These are phyloP conservation scores for Eucalyptus globulus DNA, from an alignment of 345 rosid species.

Conservation along the genomic window DNA sequence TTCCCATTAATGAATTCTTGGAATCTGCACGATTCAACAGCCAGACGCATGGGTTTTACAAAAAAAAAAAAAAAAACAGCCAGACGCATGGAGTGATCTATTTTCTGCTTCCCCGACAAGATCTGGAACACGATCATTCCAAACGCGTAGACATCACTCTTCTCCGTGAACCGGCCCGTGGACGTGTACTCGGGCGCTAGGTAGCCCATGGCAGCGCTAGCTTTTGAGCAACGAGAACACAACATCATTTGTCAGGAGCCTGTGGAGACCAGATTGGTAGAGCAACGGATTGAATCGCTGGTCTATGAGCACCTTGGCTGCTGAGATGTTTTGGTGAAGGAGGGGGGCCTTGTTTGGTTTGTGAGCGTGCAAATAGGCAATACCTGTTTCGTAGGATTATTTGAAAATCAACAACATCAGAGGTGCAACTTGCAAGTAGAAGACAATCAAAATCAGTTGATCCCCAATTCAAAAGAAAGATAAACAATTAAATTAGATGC, in stretches of 20 bases:
- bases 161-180: slow-evolving; percentile 85
- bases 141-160: slow-evolving; percentile 78
- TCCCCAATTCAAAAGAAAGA: background rate
- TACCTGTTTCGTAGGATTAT: slow-evolving; percentile 21
- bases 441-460: background rate
- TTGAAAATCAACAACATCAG: background rate
- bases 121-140: slow-evolving; percentile 70
- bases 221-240: slow-evolving; percentile 68
- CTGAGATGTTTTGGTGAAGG: slow-evolving; percentile 76
- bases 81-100: slow-evolving; percentile 7
- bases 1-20: slow-evolving; percentile 57
- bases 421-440: background rate
- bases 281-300: slow-evolving; percentile 51
- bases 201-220: slow-evolving; percentile 88
- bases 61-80: no score
- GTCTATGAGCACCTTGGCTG: slow-evolving; percentile 67
- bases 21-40: slow-evolving; percentile 45
- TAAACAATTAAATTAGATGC: background rate
- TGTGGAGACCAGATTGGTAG: slow-evolving; percentile 66
- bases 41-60: slow-evolving; percentile 2
- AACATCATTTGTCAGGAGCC: slow-evolving; percentile 64
- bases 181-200: slow-evolving; percentile 76
- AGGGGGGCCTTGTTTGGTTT: slow-evolving; percentile 39
- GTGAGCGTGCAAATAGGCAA: slow-evolving; percentile 55
- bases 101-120: slow-evolving; percentile 54